Conservation (phyloP, 2,329 filamentous ascomycete genomes). For the Colletotrichum higginsianum region DNA sequence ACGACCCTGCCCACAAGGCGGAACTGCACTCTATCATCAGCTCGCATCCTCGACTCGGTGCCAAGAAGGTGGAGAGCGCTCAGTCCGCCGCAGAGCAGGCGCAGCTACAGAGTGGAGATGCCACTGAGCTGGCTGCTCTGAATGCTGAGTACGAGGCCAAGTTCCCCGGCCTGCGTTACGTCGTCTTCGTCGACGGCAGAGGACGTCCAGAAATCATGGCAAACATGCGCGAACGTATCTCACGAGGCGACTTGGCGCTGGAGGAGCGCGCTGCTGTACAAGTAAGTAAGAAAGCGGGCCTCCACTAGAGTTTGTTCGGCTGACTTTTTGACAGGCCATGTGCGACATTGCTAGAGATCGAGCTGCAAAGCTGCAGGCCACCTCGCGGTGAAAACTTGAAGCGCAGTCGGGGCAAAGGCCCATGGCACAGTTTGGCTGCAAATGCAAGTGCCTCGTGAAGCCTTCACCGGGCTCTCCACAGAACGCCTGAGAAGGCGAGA, state of each 20-base stretch:
- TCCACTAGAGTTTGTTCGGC: neutral
- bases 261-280: constrained; percentile 83
- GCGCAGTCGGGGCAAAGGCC: neutral
- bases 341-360: constrained; percentile 90
- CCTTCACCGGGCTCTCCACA: neutral
- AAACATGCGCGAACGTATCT: constrained; percentile 84
- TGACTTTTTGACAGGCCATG: constrained; percentile 76
- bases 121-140: constrained; percentile 73
- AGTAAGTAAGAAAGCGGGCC: constrained; percentile 72
- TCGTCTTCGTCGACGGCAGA: constrained; percentile 92
- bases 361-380: constrained; percentile 71
- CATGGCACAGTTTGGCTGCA: neutral
- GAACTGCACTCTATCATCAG: constrained; percentile 81
- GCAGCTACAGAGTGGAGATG: constrained; percentile 71
- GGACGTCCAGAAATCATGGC: constrained; percentile 81
- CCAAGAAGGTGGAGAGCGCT: constrained; percentile 84
- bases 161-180: constrained; percentile 89
- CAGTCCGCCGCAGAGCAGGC: constrained; percentile 88
- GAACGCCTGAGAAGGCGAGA: neutral
- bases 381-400: constrained; percentile 4
- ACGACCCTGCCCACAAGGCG: constrained; percentile 61
- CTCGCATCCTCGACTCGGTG: constrained; percentile 87
- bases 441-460: neutral
- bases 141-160: constrained; percentile 85
- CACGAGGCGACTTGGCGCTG: constrained; percentile 72